A percentile compares a stretch with the other conserved stretches of the same genome.
Evolutionary conservation across 352 stramenopile species (phyloP).

Genomic region (Globisporangium irregulare): DNA sequence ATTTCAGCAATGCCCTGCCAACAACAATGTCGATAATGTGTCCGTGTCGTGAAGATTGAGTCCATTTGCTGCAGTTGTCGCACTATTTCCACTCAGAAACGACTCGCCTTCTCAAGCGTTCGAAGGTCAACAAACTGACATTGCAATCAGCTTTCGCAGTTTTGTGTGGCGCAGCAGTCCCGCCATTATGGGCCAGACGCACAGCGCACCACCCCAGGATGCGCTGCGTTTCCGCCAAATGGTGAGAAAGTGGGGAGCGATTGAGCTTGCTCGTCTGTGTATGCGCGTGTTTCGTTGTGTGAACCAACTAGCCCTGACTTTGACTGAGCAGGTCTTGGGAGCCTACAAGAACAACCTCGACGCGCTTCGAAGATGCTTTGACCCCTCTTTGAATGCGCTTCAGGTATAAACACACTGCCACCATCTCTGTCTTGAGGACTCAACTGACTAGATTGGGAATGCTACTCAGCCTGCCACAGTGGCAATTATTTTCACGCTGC

Average conservation of each 20-base stretch:
- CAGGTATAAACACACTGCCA: slow-evolving; percentile 26
- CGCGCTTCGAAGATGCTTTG: slow-evolving; percentile 37
- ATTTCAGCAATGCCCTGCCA: not conserved
- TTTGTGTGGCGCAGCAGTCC: not conserved
- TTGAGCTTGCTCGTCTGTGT: not conserved
- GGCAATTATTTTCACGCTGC: not conserved
- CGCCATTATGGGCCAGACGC: slow-evolving; percentile 47
- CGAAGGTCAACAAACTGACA: not conserved
- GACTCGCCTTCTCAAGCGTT: not conserved
- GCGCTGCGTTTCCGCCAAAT: slow-evolving; percentile 59
- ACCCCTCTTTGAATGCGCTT: slow-evolving; percentile 38
- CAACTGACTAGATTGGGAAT: not conserved
- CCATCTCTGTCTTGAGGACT: not conserved
- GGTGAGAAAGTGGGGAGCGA: slow-evolving; percentile 17
- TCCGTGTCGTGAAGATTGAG: not conserved
- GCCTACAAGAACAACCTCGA: slow-evolving; percentile 51
- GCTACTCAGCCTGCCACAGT: not conserved
- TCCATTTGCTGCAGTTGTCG: not conserved
- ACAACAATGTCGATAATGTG: not conserved
- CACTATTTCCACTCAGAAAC: not conserved
- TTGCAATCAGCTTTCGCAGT: not conserved
- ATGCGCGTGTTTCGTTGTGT: slow-evolving; percentile 9
- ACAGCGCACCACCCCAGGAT: slow-evolving; percentile 48
- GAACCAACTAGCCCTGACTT: not conserved
- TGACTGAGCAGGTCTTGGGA: slow-evolving; percentile 31